Percentiles rank a stretch among this genome's conserved stretches.
Evolutionary conservation across 768 basidiomycete species (phyloP).

Genomic region (Lactarius vividus): DNA sequence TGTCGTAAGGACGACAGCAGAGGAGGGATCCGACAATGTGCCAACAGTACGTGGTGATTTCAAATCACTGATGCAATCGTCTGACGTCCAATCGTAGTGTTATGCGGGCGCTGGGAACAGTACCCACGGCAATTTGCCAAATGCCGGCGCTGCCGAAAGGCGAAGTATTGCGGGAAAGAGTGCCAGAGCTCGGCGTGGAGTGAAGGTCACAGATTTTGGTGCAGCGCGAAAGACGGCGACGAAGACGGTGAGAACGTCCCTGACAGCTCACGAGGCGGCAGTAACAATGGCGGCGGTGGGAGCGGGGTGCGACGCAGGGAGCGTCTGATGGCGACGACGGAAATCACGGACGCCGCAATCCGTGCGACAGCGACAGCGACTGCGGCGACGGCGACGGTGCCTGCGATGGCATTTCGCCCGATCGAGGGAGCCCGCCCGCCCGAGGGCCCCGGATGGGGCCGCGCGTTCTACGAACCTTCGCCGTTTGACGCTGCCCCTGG

Average conservation of each 20-base stretch:
- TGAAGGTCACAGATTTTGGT: constrained; percentile 96
- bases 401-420: constrained; percentile 22
- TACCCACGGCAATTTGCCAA: constrained; percentile 96
- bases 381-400: constrained; percentile 20
- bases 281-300: constrained; percentile 3
- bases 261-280: background rate
- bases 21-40: constrained; percentile 95
- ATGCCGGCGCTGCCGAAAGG: constrained; percentile 92
- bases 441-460: constrained; percentile 26
- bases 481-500: constrained; percentile 22
- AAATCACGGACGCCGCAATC: constrained; percentile 24
- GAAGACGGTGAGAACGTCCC: constrained; percentile 36
- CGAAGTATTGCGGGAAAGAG: constrained; percentile 97
- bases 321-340: constrained; percentile 27
- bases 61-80: background rate
- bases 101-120: constrained; percentile 92
- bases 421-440: constrained; percentile 22
- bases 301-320: constrained; percentile 19
- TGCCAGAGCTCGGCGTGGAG: constrained; percentile 97
- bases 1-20: constrained; percentile 93
- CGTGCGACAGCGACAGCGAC: constrained; percentile 25
- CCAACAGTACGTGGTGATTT: constrained; percentile 69
- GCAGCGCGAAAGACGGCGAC: constrained; percentile 60
- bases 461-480: constrained; percentile 27
- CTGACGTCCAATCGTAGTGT: constrained; percentile 50